Percentiles rank a stretch among this genome's conserved stretches.
These are phyloP conservation scores for Cyclotella sp. DNA, from an alignment of 108 stramenopile species.

Conservation along the genomic window DNA sequence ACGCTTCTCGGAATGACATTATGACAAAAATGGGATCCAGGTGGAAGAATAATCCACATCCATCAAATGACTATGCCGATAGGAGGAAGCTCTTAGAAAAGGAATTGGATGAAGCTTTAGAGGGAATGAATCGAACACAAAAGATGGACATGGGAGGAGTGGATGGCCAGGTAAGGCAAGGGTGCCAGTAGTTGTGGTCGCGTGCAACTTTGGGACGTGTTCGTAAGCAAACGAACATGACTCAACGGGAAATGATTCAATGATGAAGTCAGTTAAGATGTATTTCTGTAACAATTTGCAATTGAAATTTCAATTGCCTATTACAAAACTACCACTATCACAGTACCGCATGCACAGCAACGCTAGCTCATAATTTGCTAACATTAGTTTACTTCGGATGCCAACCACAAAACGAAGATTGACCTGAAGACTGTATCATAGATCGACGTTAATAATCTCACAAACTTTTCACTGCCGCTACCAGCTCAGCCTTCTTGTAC, in stretches of 20 bases:
- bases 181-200: background rate
- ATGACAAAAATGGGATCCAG: conserved; percentile 7
- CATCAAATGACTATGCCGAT: conserved; percentile 11
- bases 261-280: too few species aligned
- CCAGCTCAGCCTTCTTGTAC: conserved; percentile 45
- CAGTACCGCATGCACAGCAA: too few species aligned
- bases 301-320: too few species aligned
- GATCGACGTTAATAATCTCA: too few species aligned
- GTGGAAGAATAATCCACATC: conserved; percentile 17
- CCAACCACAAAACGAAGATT: too few species aligned
- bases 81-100: conserved; percentile 5
- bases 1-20: background rate
- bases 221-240: too few species aligned
- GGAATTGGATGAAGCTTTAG: conserved; percentile 19
- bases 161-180: background rate
- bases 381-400: too few species aligned
- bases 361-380: too few species aligned
- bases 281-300: too few species aligned
- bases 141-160: background rate
- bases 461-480: background rate
- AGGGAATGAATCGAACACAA: conserved; percentile 17
- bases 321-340: too few species aligned
- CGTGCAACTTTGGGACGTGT: background rate
- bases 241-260: too few species aligned
- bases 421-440: too few species aligned